These are phyloP conservation scores for Saturnispora sekii DNA, from an alignment of 805 yeast genomes.

Conservation along the genomic window DNA sequence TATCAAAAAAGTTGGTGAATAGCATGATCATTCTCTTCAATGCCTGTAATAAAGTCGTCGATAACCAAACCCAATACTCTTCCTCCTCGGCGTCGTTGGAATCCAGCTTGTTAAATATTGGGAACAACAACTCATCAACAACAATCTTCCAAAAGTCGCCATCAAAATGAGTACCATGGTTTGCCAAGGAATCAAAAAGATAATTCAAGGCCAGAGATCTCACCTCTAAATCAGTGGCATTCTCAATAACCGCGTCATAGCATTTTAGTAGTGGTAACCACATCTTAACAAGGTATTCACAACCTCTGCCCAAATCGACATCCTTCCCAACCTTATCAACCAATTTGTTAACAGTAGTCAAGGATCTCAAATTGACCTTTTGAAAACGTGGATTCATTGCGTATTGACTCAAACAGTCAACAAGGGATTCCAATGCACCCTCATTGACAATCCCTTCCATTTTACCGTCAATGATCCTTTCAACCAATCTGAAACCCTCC, in stretches of 20 bases:
- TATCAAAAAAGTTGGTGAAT: constrained; percentile 72
- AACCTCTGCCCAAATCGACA: constrained; percentile 20
- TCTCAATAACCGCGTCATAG: constrained; percentile 83
- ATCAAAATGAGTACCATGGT: constrained; percentile 70
- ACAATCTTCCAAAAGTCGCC: constrained; percentile 73
- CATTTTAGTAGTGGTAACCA: constrained; percentile 87
- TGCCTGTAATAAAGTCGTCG: constrained; percentile 94
- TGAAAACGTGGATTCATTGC: constrained; percentile 82
- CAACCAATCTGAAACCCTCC: constrained; percentile 55
- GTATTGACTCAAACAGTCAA: constrained; percentile 66
- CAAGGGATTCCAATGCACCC: constrained; percentile 57
- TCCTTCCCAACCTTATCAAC: constrained; percentile 48
- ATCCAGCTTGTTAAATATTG: constrained; percentile 75
- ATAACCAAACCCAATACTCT: constrained; percentile 89
- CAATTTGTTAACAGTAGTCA: constrained; percentile 59
- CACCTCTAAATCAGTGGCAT: constrained; percentile 89
- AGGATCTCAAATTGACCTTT: constrained; percentile 67
- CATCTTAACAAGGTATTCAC: constrained; percentile 39
- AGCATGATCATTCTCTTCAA: constrained; percentile 77
- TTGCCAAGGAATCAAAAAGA: constrained; percentile 71
- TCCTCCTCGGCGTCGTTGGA: constrained; percentile 62
- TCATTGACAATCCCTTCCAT: constrained; percentile 56
- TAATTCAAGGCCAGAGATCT: constrained; percentile 78
- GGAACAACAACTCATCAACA: constrained; percentile 73
- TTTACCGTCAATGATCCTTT: constrained; percentile 51